A percentile compares a stretch with the other conserved stretches of the same genome.
phyloP scores from a whole-genome alignment of 1,284 basidiomycete species.

The Coniophora puteana region DNA sequence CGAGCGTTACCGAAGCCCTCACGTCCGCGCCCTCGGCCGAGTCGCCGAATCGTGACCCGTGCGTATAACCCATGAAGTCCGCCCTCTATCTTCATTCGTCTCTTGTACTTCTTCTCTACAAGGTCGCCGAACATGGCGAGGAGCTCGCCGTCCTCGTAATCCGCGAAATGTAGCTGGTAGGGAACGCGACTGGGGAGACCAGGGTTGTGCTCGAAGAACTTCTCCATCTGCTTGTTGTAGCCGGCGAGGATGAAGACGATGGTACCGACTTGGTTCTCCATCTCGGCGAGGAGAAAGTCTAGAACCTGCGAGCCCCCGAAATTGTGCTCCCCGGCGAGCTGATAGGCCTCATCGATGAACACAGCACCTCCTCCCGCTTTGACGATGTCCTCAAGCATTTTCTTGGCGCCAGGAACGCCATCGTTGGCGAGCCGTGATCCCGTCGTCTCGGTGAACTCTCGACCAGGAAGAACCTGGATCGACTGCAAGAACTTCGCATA shows the following conservation, averaged over 20 bases:
- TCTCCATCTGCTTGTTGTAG: slow-evolving; percentile 68
- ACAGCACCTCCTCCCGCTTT: slow-evolving; percentile 50
- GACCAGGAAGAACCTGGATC: slow-evolving; percentile 42
- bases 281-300: slow-evolving; percentile 65
- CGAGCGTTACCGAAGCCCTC: slow-evolving; percentile 66
- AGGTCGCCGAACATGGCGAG: slow-evolving; percentile 47
- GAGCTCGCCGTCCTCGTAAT: slow-evolving; percentile 56
- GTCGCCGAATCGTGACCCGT: slow-evolving; percentile 50
- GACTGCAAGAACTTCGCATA: slow-evolving; percentile 54
- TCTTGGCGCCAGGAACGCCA: slow-evolving; percentile 44
- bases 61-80: slow-evolving; percentile 52
- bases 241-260: slow-evolving; percentile 70
- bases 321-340: slow-evolving; percentile 45
- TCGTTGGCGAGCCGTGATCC: slow-evolving; percentile 50
- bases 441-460: slow-evolving; percentile 49
- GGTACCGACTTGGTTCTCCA: slow-evolving; percentile 63
- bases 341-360: slow-evolving; percentile 63
- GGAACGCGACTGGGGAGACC: slow-evolving; percentile 63
- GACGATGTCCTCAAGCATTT: slow-evolving; percentile 38
- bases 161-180: slow-evolving; percentile 52
- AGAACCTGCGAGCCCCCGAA: slow-evolving; percentile 50
- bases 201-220: slow-evolving; percentile 71
- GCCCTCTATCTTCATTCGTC: slow-evolving; percentile 52
- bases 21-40: slow-evolving; percentile 49
- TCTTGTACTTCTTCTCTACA: slow-evolving; percentile 41